Evolutionary conservation across 2,329 filamentous ascomycete species (phyloP), one percentile per base, ranked within the genome.

Genomic region (Aspergillus tubingensis): DNA sequence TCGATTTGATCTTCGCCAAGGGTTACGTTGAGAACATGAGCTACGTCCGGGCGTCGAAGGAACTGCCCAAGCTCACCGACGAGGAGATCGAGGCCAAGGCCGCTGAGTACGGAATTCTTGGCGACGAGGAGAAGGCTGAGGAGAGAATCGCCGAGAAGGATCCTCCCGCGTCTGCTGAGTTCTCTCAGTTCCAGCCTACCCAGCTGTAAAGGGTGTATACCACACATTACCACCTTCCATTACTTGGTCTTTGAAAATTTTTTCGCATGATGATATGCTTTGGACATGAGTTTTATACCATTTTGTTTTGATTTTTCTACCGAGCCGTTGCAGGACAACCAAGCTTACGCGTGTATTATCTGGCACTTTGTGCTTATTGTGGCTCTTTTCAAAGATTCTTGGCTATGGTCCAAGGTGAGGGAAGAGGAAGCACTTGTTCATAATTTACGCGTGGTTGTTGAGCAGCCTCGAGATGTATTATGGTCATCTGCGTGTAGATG

Each of bases 1-100:
- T 75, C 54, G 68, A 72, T 62, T 59, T 73, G 15, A 68, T 73
- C 36, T 72, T 72, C 54, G 68, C 73, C 19, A 72, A 76, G 72
- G 68, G 71, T 7, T 62, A 62, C 36, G 10, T 52, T 8, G 59
- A 63, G 25, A 59, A 59, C 3, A 63, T 63, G 32, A 63, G 39
- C 51, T 63, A 61, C 13, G 61, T 63, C 5, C 52, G 54, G 8
- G 60, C 60, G 0, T 21, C 62, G 4, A 58, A 55, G 43, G 60
- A 64, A 8, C 38, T 64, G 30, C 60, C 57, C 8, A 54, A 39
- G 30, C 41, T 60, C 17, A 27, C 54, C 11, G 58, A 61, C 27
- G 54, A 64, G 1, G 61, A 63, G 21, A 63, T 64, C 39, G 60
- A 62, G 41, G 50, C 44, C 21, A 62, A 53, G 61, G 59, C 62